Conservation (phyloP, 768 basidiomycete species). For the Russula earlei region DNA sequence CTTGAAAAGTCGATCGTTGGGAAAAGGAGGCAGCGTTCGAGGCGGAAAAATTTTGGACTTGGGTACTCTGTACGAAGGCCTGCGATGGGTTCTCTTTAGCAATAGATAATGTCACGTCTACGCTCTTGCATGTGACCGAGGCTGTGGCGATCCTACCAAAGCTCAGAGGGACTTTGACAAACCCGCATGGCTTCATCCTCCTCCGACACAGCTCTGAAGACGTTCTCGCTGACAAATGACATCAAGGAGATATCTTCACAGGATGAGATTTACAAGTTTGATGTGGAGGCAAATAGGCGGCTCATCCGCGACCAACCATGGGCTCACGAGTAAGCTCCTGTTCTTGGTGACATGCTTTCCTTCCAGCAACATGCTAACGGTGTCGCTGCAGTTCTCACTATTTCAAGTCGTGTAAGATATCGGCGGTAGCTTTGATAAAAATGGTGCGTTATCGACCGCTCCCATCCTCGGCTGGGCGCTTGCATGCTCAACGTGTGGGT, state of each 20-base stretch:
- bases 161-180: no score
- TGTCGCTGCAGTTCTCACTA: slow-evolving; percentile 50
- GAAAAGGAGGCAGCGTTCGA: not conserved
- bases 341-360: not conserved
- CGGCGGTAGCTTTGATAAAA: slow-evolving; percentile 90
- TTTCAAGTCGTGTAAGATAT: slow-evolving; percentile 90
- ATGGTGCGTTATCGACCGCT: slow-evolving; percentile 45
- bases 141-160: no score
- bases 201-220: slow-evolving; percentile 55
- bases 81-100: slow-evolving; percentile 44
- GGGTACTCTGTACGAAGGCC: slow-evolving; percentile 32
- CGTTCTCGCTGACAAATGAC: slow-evolving; percentile 66
- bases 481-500: slow-evolving; percentile 3
- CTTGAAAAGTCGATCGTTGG: not conserved
- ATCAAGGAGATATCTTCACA: slow-evolving; percentile 60
- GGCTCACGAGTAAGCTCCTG: slow-evolving; percentile 65
- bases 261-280: slow-evolving; percentile 74
- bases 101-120: slow-evolving; percentile 26
- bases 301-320: slow-evolving; percentile 71
- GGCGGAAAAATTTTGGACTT: slow-evolving; percentile 11
- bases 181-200: slow-evolving; percentile 26
- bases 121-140: no score
- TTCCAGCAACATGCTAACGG: slow-evolving; percentile 3
- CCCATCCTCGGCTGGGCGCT: not conserved
- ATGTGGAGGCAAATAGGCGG: slow-evolving; percentile 54